Percentiles rank a stretch among this genome's conserved stretches.
These are phyloP conservation scores for Nicotiana benthamiana DNA, from an alignment of 257 asterid species.

Conservation along the genomic window DNA sequence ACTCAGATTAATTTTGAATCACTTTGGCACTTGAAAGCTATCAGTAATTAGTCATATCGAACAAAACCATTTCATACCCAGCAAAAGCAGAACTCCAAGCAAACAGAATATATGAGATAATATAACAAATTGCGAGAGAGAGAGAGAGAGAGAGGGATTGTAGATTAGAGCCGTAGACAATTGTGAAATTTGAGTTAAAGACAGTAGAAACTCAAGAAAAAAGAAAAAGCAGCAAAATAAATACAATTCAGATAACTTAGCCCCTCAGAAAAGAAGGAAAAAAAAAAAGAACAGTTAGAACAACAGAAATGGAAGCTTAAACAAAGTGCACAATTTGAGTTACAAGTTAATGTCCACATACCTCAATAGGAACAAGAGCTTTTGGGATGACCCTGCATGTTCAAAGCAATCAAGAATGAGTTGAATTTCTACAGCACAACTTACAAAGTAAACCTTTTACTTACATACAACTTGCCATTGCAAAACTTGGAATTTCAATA, in stretches of 20 bases:
- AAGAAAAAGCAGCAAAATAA: not conserved
- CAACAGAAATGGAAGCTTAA: not conserved
- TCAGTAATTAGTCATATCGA: not conserved
- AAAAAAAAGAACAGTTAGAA: not conserved
- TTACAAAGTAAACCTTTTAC: not conserved
- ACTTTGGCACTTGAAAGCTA: not conserved
- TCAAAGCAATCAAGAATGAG: conserved; percentile 17
- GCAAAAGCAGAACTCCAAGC: not conserved
- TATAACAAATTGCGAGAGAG: not conserved
- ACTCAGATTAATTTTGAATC: not conserved
- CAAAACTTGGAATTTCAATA: not conserved
- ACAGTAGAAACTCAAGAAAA: not conserved
- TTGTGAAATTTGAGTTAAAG: not conserved
- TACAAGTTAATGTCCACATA: conserved; percentile 16
- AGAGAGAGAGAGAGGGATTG: not conserved
- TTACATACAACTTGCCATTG: not conserved
- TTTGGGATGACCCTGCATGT: conserved; percentile 89
- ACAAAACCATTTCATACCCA: not conserved
- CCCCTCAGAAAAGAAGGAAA: not conserved
- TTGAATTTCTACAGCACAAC: not conserved
- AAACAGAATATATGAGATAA: not conserved
- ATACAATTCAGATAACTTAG: not conserved
- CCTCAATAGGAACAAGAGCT: conserved; percentile 97
- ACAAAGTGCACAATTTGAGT: not conserved
- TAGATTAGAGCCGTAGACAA: not conserved